Percentiles rank a stretch among this genome's conserved stretches.
These are phyloP conservation scores for Hordeum marinum DNA, from an alignment of 176 grass and related monocot genomes.

Conservation along the genomic window DNA sequence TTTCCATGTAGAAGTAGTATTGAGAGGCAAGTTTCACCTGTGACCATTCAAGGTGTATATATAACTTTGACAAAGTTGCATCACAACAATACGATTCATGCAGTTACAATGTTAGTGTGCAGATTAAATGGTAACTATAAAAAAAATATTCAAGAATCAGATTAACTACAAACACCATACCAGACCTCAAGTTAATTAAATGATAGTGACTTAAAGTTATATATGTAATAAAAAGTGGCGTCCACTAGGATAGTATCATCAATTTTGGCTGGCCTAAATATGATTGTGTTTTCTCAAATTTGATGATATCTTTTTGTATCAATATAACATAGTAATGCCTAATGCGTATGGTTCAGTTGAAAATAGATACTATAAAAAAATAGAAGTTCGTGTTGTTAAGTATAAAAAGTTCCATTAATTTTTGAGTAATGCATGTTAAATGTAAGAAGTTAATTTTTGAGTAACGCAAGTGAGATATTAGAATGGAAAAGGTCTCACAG, in stretches of 20 bases:
- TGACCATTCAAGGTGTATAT: neutral
- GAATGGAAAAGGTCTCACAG: neutral
- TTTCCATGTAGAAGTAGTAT: constrained; percentile 85
- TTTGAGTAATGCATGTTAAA: neutral
- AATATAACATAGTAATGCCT: neutral
- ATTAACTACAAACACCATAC: neutral
- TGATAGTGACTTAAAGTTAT: too few species aligned
- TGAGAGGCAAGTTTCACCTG: constrained; percentile 71
- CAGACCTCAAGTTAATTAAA: neutral
- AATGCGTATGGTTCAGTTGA: neutral
- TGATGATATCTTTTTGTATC: neutral
- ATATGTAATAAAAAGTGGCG: neutral
- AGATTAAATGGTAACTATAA: neutral
- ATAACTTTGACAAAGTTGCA: neutral
- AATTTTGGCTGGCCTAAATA: neutral
- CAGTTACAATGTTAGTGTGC: neutral
- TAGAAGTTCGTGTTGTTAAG: neutral
- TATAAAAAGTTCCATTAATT: too few species aligned
- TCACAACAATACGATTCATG: neutral
- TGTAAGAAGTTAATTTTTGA: neutral
- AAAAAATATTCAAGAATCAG: neutral
- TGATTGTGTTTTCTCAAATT: neutral
- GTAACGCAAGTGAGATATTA: neutral
- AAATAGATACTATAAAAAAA: neutral
- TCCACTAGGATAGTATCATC: neutral